Percentiles rank a stretch among this genome's conserved stretches.
Evolutionary conservation across 2,329 filamentous ascomycete genomes (phyloP).

Genomic region (Aspergillus sp.): DNA sequence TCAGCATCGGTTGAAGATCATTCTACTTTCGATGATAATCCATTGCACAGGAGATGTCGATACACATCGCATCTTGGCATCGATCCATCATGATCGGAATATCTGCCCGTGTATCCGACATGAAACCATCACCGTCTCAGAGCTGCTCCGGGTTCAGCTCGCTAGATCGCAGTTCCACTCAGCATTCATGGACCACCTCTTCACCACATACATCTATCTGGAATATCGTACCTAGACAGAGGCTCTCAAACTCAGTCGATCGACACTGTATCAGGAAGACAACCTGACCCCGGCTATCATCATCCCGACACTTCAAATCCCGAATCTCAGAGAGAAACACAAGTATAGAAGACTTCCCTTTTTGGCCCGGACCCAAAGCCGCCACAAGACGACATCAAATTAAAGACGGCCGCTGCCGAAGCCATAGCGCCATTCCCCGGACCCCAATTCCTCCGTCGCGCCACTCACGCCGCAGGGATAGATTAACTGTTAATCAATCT

Average conservation of each 20-base stretch:
- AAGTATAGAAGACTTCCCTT: background rate
- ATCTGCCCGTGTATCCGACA: background rate
- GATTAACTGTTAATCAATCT: background rate
- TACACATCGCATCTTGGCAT: too few species aligned
- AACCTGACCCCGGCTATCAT: background rate
- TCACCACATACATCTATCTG: too few species aligned
- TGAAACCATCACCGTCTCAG: background rate
- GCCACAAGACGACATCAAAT: background rate
- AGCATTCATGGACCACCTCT: too few species aligned
- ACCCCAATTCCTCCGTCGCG: background rate
- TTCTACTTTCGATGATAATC: too few species aligned
- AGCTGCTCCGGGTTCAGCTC: background rate
- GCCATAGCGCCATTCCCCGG: background rate
- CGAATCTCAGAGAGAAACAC: background rate
- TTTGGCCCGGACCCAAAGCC: background rate
- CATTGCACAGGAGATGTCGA: too few species aligned
- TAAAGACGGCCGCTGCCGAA: background rate
- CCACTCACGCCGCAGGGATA: background rate
- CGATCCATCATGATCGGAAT: background rate
- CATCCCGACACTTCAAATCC: background rate
- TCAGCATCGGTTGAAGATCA: too few species aligned
- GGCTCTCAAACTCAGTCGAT: background rate
- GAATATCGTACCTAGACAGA: background rate
- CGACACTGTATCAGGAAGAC: background rate
- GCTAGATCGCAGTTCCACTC: too few species aligned